A percentile compares a stretch with the other conserved stretches of the same genome.
phyloP scores from a whole-genome alignment of 257 asterid species.

The Mitragyna speciosa region DNA sequence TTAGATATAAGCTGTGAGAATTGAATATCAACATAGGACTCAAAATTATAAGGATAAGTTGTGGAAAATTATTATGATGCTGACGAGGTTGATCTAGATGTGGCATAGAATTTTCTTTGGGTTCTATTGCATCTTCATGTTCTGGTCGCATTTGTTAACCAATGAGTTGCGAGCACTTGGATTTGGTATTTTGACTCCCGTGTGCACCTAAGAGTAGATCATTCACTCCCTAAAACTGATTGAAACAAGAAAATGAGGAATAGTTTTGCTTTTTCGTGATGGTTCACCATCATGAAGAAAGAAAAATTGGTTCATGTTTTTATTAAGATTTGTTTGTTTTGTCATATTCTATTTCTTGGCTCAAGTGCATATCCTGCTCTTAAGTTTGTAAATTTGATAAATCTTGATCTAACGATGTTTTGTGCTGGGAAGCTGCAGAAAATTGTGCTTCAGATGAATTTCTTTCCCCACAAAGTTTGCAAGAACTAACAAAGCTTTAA shows the following conservation, averaged over 20 bases:
- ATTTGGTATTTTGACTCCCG: background rate
- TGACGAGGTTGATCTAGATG: background rate
- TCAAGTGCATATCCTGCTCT: background rate
- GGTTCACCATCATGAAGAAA: background rate
- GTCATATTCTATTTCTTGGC: background rate
- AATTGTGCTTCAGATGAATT: constrained; percentile 80
- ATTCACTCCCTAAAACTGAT: background rate
- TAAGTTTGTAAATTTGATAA: background rate
- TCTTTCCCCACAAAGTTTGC: constrained; percentile 54
- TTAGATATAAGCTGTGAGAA: background rate
- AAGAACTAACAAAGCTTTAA: constrained; percentile 58
- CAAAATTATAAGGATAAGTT: background rate
- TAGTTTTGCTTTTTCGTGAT: background rate
- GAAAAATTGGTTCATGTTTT: background rate
- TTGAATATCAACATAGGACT: background rate
- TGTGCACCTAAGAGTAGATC: background rate
- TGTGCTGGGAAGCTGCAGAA: constrained; percentile 82
- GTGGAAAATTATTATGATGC: background rate
- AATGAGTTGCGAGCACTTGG: background rate
- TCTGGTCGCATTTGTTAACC: too few species aligned
- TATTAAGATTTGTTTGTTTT: constrained; percentile 2
- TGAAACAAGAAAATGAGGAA: background rate
- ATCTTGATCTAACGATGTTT: constrained; percentile 3
- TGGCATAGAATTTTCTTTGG: background rate
- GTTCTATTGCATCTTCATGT: background rate